Evolutionary conservation across 140 eudicot species (phyloP), one percentile per base, ranked within the genome.

Genomic region (Anethum foeniculum): DNA sequence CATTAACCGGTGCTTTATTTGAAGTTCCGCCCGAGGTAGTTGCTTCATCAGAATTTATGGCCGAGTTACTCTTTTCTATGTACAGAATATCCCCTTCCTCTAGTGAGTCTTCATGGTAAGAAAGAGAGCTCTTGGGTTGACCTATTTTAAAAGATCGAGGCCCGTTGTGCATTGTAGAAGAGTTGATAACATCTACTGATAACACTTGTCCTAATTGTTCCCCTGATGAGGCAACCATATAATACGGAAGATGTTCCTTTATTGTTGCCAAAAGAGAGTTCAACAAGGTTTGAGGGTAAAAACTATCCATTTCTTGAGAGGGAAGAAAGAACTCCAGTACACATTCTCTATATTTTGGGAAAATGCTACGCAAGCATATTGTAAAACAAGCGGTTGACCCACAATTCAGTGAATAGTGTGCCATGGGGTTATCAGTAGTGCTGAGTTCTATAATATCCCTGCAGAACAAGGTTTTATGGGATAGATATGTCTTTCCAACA

Each of bases 321-420:
- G 67, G 79, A 13, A 80, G 67, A 69, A 68, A 80, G 13, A 67
- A 44, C 77, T 80, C 82, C 15, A 80, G 30, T 27, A 80, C 82
- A 80, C 5, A 68, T 1, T 25, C 47, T 44, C 4, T 52, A 16
- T 44, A 9, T 4, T 49, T n/a, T 0, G 77, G 69, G 5, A 0
- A 64, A 28, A 3, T 15, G 41, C 11, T 46, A 6, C n/a, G 8
- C 43, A 76, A 27, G 43, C 64, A 76, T 44, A 76, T 48, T n/a
- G 79, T 51, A 76, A 76, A 76, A 48, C 58, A 76, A 18, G 60
- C n/a, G 2, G 6, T 27, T 46, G 69, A 16, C 27, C 82, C 67
- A 27, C 30, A 80, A 7, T n/a, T 46, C 1, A 43, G 19, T 65
- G 82, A 65, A 65, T 38, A 44, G 4, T 64, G 77, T 7, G 36